A percentile compares a stretch with the other conserved stretches of the same genome.
Evolutionary conservation across 2,329 filamentous ascomycete genomes (phyloP).

Genomic region (Tolypocladium guangdongense): DNA sequence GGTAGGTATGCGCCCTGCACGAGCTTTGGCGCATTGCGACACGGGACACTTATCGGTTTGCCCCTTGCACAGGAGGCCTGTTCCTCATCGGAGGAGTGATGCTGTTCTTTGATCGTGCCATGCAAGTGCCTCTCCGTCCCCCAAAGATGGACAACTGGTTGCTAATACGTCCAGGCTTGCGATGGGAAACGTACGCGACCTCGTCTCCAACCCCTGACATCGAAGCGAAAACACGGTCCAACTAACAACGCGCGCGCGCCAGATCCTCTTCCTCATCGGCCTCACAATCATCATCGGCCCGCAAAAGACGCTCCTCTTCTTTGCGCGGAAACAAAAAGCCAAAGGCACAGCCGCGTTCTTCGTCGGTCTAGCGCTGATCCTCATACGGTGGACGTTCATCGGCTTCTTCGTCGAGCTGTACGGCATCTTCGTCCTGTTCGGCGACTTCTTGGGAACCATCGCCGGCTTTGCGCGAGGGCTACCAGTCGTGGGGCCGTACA

Average conservation of each 20-base stretch:
- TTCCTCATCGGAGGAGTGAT: conserved; percentile 91
- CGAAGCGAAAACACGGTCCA: conserved; percentile 6
- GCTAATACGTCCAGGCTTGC: conserved; percentile 53
- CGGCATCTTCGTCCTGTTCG: conserved; percentile 87
- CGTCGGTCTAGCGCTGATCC: conserved; percentile 70
- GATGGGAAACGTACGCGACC: conserved; percentile 75
- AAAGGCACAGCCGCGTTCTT: conserved; percentile 87
- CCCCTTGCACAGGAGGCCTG: conserved; percentile 59
- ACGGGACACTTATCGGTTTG: not conserved
- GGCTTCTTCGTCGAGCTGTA: conserved; percentile 89
- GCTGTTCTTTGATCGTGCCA: conserved; percentile 94
- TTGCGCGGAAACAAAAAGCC: conserved; percentile 84
- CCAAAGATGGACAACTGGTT: not conserved
- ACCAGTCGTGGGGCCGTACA: conserved; percentile 78
- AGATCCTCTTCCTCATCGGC: conserved; percentile 97
- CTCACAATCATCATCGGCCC: conserved; percentile 92
- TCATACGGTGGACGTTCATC: conserved; percentile 81
- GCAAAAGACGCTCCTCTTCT: conserved; percentile 86
- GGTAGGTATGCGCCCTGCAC: conserved; percentile 50
- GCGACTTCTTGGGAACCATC: conserved; percentile 91
- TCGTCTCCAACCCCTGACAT: conserved; percentile 4
- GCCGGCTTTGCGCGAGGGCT: conserved; percentile 76
- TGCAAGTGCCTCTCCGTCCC: conserved; percentile 44
- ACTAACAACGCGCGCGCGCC: conserved; percentile 3
- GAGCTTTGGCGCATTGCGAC: conserved; percentile 10